Percentiles rank a stretch among this genome's conserved stretches.
phyloP scores from a whole-genome alignment of 177 flowering plant genomes.

The Vitis hybrid region DNA sequence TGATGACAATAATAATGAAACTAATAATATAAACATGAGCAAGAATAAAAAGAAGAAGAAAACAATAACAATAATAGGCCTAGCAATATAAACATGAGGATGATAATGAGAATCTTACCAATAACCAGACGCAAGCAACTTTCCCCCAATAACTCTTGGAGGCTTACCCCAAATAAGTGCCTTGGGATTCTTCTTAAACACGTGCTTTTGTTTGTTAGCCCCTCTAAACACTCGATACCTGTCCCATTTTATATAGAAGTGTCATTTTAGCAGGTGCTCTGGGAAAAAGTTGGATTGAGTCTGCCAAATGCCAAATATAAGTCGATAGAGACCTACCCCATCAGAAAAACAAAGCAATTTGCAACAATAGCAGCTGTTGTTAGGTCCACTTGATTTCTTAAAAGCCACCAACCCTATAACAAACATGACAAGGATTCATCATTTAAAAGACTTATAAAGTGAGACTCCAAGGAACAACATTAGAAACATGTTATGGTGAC shows the following conservation, averaged over 20 bases:
- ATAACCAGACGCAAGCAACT: slow-evolving; percentile 94
- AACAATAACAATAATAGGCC: no score
- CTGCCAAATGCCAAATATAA: background rate
- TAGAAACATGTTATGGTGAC: no score
- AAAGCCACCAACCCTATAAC: slow-evolving; percentile 94
- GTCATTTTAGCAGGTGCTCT: background rate
- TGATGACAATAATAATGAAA: background rate
- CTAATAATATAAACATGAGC: no score
- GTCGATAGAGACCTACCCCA: slow-evolving; percentile 54
- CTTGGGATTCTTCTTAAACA: slow-evolving; percentile 85
- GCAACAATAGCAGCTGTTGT: slow-evolving; percentile 70
- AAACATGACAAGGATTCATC: slow-evolving; percentile 5
- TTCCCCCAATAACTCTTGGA: slow-evolving; percentile 90
- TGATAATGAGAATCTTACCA: slow-evolving; percentile 56
- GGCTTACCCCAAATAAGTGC: slow-evolving; percentile 85
- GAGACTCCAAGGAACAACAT: background rate
- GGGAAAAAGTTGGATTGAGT: slow-evolving; percentile 1
- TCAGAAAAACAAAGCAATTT: slow-evolving; percentile 67
- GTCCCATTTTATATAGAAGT: slow-evolving; percentile 7
- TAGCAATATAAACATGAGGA: no score
- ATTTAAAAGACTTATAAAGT: background rate
- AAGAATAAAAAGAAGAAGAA: no score
- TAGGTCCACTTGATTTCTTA: slow-evolving; percentile 72
- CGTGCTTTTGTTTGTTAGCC: slow-evolving; percentile 90
- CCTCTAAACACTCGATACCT: slow-evolving; percentile 88